Conservation (phyloP, 1,139 yeast species). For the Geotrichum cucujoidarum region DNA sequence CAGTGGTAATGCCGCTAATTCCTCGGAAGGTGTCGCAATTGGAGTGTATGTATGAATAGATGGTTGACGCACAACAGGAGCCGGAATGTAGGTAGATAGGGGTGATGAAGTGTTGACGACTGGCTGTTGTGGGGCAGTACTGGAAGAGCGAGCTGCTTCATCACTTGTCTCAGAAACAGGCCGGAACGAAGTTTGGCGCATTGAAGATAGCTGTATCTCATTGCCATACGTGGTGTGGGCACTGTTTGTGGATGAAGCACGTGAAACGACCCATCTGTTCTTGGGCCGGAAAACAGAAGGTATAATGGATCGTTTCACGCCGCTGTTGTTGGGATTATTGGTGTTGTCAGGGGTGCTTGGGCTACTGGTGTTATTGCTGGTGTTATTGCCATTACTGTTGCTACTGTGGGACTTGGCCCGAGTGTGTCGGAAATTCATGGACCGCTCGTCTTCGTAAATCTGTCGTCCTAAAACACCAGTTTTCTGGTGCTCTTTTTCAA, state of each 20-base stretch:
- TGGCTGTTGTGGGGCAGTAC: constrained; percentile 1
- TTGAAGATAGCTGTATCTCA: constrained; percentile 8
- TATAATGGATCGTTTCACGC: constrained; percentile 6
- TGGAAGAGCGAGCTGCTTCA: not conserved
- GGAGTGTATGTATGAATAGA: not conserved
- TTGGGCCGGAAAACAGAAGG: constrained; percentile 4
- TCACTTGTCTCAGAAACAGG: constrained; percentile 5
- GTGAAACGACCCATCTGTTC: constrained; percentile 16
- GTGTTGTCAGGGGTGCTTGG: too few species aligned
- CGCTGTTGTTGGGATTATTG: not conserved
- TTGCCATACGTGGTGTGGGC: constrained; percentile 18
- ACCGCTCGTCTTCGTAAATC: constrained; percentile 61
- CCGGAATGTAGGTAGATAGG: not conserved
- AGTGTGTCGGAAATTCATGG: constrained; percentile 7
- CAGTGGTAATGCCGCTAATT: not conserved
- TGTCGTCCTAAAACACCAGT: constrained; percentile 78
- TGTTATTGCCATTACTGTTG: not conserved
- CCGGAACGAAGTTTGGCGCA: constrained; percentile 3
- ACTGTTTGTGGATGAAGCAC: constrained; percentile 15
- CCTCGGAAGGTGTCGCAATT: not conserved
- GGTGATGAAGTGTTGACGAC: not conserved
- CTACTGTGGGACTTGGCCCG: not conserved
- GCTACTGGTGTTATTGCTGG: not conserved
- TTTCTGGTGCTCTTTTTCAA: constrained; percentile 63
- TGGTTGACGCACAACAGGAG: constrained; percentile 1